Base-by-base conservation (phyloP, 2,329 filamentous ascomycete genomes). In the Fusarium sp. region DNA sequence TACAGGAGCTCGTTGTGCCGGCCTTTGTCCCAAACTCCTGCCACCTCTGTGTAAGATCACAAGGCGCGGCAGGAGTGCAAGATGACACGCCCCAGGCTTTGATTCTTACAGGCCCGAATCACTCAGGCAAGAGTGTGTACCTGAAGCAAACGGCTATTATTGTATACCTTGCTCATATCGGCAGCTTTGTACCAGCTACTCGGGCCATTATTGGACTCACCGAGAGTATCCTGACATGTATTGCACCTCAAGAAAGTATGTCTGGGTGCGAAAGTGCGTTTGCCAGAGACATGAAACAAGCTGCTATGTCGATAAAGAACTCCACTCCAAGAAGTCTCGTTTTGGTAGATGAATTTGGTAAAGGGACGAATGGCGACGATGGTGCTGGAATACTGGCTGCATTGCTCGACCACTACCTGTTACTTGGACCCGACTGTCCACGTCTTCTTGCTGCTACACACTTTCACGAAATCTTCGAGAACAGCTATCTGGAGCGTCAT, bases 111-210 rank as follows among this genome's bases (percentile, higher is more conserved):
- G 96, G 96, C 0, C 94, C 96, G 6, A 99, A 99, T 72, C 97
- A 96, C 77, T 98, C 96, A 0, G 96, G 96, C 1, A 99, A 99
- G 79, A 98, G 94, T 72, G 88, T 98, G 0, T 98, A 97, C 78
- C 85, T 98, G 76, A 99, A 97, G 78, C 95, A 99, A 77, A 88
- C 93, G 33, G 96, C 94, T 6, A 82, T 97, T 50, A 96, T 97
- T 61, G 90, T 97, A 15, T 97, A 96, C 76, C 86, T 99, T 78
- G 93, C 96, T 1, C 96, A 99, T 75, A 88, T 97, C 54, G 96
- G 96, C 52, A 95, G 93, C 77, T 98, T 92, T 76, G 92, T 99
- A 2, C 95, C 96, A 2, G 95, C 94, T 2, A 85, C 89, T 16
- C 82, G 80, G 30, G 95, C 94, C 10, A 86, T 80, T 1, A 90